Conservation (phyloP, 768 basidiomycete species). For the Thelephora ganbajun region DNA sequence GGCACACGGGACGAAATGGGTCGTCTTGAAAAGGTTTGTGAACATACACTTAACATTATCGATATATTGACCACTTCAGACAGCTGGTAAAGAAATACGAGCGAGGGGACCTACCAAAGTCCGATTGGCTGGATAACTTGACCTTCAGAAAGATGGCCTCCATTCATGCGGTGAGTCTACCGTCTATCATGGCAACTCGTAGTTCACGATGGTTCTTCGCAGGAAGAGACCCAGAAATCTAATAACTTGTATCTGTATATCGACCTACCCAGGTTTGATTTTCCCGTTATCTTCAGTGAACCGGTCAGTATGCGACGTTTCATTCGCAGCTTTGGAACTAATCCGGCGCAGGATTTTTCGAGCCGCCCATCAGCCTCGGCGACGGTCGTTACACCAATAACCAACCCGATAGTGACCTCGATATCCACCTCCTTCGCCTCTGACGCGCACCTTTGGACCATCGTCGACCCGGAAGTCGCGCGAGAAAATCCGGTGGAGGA, state of each 20-base stretch:
- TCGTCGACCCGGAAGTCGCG: conserved; percentile 81
- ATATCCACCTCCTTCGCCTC: conserved; percentile 36
- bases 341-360: conserved; percentile 24
- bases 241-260: conserved; percentile 93
- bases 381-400: conserved; percentile 23
- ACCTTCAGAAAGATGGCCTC: conserved; percentile 93
- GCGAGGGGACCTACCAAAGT: conserved; percentile 81
- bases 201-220: background rate
- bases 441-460: conserved; percentile 71
- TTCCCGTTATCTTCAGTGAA: conserved; percentile 92
- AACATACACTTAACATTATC: background rate
- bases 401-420: conserved; percentile 24
- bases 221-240: conserved; percentile 88
- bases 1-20: conserved; percentile 86
- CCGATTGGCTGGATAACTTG: conserved; percentile 92
- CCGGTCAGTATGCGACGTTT: conserved; percentile 35
- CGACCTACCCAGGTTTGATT: conserved; percentile 92
- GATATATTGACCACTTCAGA: background rate
- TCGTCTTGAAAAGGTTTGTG: conserved; percentile 70
- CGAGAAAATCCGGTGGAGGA: conserved; percentile 96
- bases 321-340: conserved; percentile 1
- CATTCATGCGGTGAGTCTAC: conserved; percentile 64
- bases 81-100: conserved; percentile 93
- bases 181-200: background rate
- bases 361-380: conserved; percentile 27